These are phyloP conservation scores for Trichosanthes cucumerina DNA, from an alignment of 306 rosid species.

Conservation along the genomic window DNA sequence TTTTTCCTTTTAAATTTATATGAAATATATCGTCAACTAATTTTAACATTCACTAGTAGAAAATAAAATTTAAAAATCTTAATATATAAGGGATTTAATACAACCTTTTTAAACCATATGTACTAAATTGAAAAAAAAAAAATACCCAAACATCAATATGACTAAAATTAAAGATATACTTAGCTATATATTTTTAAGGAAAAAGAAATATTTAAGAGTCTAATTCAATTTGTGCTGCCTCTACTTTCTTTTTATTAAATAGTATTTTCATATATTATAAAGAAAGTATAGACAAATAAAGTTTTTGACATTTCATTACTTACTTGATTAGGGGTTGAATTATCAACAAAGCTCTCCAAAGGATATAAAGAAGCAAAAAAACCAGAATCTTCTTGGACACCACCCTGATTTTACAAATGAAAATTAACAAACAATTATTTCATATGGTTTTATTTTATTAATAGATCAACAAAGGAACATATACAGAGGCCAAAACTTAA, in stretches of 20 bases:
- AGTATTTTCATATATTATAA: neutral
- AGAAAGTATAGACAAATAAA: neutral
- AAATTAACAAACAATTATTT: neutral
- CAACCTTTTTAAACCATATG: too few species aligned
- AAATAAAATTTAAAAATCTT: too few species aligned
- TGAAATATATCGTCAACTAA: too few species aligned
- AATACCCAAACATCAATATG: too few species aligned
- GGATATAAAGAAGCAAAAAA: neutral
- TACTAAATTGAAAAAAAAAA: neutral
- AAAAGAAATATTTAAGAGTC: too few species aligned
- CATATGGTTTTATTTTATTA: neutral
- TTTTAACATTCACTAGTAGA: too few species aligned
- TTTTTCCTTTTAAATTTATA: too few species aligned
- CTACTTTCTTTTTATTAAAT: too few species aligned
- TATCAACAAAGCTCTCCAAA: neutral
- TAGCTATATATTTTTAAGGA: too few species aligned
- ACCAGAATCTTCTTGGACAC: neutral
- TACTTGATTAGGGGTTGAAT: neutral
- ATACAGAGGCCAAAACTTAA: neutral
- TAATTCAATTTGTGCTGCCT: too few species aligned
- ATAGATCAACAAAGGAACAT: neutral
- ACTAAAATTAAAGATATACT: too few species aligned
- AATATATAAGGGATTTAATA: too few species aligned
- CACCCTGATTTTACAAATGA: neutral
- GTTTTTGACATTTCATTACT: neutral